Evolutionary conservation across 768 basidiomycete genomes (phyloP), one percentile per base, ranked within the genome.

Genomic region (Melanogaster broomeanus): DNA sequence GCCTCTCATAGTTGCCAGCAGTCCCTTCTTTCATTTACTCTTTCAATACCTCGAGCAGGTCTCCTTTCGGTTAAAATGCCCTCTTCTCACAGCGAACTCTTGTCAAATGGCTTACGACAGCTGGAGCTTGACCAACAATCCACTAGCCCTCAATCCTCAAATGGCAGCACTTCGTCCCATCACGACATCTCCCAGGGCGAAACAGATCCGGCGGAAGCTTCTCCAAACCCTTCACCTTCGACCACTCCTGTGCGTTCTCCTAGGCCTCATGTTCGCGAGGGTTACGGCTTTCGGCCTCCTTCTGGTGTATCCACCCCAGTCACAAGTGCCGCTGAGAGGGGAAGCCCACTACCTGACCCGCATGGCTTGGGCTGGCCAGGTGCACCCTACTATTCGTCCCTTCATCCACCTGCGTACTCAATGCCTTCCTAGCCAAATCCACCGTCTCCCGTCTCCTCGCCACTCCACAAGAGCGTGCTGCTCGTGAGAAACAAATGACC

Each of bases 321-420:
- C 18, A 71, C 67, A 6, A 65, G 66, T 52, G 58, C 22, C 42
- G 40, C 52, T 45, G 62, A 64, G 44, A 52, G 57, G 7, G 58
- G 44, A 25, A 70, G 68, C 64, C 70, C 77, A 57, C 60, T 77
- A 42, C 71, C 75, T 41, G 76, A 76, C 69, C 70, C 80, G 44
- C 80, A 93, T 62, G 94, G 94, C 48, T 79, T 97, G 9, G 94
- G 93, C 7, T 96, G 94, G 93, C 94, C 94, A 69, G 93, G 93
- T 88, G 60, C 56, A 76, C 65, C 42, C 51, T 44, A 43, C 47
- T 56, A 31, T 51, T 43, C 42, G 25, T 42, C 39, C 48, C 47
- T 48, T 40, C 31, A 42, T 53, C 31, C 57, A 28, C 41, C 27
- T 30, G n/a, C 45, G 11, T 41, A 10, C 48, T 51, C 56, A 49